These are phyloP conservation scores for Nephelium lappaceum DNA, from an alignment of 345 rosid species.

Conservation along the genomic window DNA sequence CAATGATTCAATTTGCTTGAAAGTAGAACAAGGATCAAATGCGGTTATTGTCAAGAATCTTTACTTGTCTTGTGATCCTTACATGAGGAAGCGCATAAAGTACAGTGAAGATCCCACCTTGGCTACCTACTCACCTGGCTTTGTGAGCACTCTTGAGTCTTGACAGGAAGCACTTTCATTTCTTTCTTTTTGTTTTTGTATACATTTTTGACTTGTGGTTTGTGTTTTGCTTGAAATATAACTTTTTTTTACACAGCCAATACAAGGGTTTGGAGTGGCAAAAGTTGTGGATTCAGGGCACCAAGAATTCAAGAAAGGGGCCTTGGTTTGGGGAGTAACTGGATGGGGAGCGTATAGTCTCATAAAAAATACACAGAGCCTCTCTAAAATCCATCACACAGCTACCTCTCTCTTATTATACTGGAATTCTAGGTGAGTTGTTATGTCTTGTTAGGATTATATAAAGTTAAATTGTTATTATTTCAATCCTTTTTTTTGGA, in stretches of 20 bases:
- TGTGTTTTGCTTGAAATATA: too few relatives aligned
- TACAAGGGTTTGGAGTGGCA: constrained; percentile 23
- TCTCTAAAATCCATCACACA: constrained; percentile 28
- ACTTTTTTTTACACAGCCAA: too few relatives aligned
- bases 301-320: constrained; percentile 29
- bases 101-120: too few relatives aligned
- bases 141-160: too few relatives aligned
- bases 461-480: too few relatives aligned
- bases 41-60: constrained; percentile 24
- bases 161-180: too few relatives aligned
- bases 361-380: not conserved
- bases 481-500: not conserved
- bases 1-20: not conserved
- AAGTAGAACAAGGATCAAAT: constrained; percentile 3
- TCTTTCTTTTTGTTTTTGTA: too few relatives aligned
- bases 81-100: too few relatives aligned
- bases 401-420: constrained; percentile 32
- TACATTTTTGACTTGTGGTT: too few relatives aligned
- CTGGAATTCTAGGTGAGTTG: constrained; percentile 25
- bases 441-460: too few relatives aligned
- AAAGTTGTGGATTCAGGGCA: constrained; percentile 28
- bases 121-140: too few relatives aligned
- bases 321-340: constrained; percentile 30
- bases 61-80: constrained; percentile 27
- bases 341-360: constrained; percentile 37